Evolutionary conservation across 805 yeast genomes (phyloP).

Genomic region (Candida jianshihensis): DNA sequence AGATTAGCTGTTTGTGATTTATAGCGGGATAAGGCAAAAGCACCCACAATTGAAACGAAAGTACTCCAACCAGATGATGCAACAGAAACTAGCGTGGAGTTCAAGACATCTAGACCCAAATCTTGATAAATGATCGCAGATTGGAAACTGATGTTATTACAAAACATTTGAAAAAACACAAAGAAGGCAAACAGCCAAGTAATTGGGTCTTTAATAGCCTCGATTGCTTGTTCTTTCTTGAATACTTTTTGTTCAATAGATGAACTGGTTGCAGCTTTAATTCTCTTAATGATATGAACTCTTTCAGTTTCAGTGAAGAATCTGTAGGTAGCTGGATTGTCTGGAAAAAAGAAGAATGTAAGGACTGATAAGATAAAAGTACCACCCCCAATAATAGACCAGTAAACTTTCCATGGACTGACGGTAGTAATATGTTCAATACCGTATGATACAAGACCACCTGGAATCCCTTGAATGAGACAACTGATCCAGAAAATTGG

Average conservation of each 20-base stretch:
- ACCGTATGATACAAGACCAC: constrained; percentile 29
- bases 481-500: constrained; percentile 30
- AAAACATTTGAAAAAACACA: constrained; percentile 35
- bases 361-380: constrained; percentile 30
- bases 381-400: constrained; percentile 40
- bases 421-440: constrained; percentile 11
- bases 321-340: constrained; percentile 39
- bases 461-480: constrained; percentile 25
- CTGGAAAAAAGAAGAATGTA: constrained; percentile 35
- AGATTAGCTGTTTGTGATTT: constrained; percentile 26
- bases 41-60: constrained; percentile 24
- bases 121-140: constrained; percentile 34
- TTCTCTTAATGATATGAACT: constrained; percentile 33
- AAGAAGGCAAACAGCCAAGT: constrained; percentile 28
- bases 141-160: constrained; percentile 41
- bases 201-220: constrained; percentile 34
- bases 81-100: constrained; percentile 29
- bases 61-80: constrained; percentile 7
- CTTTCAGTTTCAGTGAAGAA: constrained; percentile 36
- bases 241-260: constrained; percentile 35
- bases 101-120: constrained; percentile 30
- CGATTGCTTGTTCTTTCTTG: constrained; percentile 32
- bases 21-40: constrained; percentile 20
- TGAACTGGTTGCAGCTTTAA: constrained; percentile 28
- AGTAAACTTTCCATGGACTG: constrained; percentile 39